Base-by-base conservation (phyloP, 164 flowering plant genomes). In the Echeveria elegans region DNA sequence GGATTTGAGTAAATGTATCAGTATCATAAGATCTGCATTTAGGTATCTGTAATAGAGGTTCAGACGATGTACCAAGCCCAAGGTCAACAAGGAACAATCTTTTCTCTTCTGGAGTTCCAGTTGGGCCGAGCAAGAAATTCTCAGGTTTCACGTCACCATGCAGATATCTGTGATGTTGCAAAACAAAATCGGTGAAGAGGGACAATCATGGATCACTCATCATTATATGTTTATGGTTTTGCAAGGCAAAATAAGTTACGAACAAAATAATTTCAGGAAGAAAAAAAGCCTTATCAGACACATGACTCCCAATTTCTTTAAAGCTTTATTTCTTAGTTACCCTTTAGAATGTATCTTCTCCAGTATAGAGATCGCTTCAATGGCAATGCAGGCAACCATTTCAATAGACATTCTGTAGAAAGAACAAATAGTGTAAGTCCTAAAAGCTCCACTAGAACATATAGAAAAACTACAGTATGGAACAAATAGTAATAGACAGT, bases 111-210 rank as follows among this genome's bases (percentile, higher is more conserved):
- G 78, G 73, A 6, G 91, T 82, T 70, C 95, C 98, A n/a, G 86
- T 82, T 18, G 90, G 81, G 34, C 98, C 98, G 73, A 94, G 96
- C 80, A 94, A 78, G 81, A 94, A 89, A 72, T 94, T 94, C 77
- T 94, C 98, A 36, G 98, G 98, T 64, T 94, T 94, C 26, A 94
- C 96, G 82, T 94, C 98, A 52, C 97, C 97, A 74, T 94, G 98
- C 64, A 94, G 96, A 48, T n/a, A n/a, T n/a, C n/a, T n/a, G n/a
- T n/a, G n/a, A n/a, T n/a, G n/a, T n/a, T n/a, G n/a, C n/a, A n/a
- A n/a, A n/a, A n/a, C n/a, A n/a, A 48, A 48, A n/a, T 6, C 56
- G n/a, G 9, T 48, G 56, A 10, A 43, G 18, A 43, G 15, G 4
- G 15, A 16, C 15, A 4, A 18, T 43, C 18, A 43, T 43, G 15